phyloP scores from a whole-genome alignment of 495 filamentous ascomycete genomes.

The Jackrogersella minutella region DNA sequence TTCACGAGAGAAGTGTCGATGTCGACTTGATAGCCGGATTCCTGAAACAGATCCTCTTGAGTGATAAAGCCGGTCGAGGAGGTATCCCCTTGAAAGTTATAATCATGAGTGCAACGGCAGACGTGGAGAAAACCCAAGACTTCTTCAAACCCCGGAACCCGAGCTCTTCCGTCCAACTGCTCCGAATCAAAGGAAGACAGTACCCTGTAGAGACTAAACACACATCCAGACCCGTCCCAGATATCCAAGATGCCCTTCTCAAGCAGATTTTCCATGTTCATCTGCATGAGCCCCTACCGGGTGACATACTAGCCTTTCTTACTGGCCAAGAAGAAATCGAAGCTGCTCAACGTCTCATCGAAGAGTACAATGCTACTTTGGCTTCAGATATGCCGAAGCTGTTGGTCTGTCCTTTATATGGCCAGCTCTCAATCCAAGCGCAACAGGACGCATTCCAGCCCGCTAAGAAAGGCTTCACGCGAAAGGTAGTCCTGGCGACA shows the following conservation, averaged over 20 bases:
- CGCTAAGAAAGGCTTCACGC: slow-evolving; percentile 71
- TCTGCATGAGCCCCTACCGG: slow-evolving; percentile 83
- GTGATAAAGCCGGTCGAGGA: slow-evolving; percentile 66
- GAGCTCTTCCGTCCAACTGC: slow-evolving; percentile 53
- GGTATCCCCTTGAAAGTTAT: slow-evolving; percentile 84
- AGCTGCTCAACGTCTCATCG: slow-evolving; percentile 76
- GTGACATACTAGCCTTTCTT: slow-evolving; percentile 92
- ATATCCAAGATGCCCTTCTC: slow-evolving; percentile 83
- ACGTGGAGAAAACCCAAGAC: slow-evolving; percentile 75
- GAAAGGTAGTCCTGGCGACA: slow-evolving; percentile 91
- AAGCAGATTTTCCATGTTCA: slow-evolving; percentile 91
- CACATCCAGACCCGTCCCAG: slow-evolving; percentile 75
- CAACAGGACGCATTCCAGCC: slow-evolving; percentile 88
- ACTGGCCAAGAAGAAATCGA: slow-evolving; percentile 96
- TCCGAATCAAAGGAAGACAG: slow-evolving; percentile 87
- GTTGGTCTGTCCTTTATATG: slow-evolving; percentile 57
- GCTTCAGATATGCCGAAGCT: slow-evolving; percentile 77
- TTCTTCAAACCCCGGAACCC: slow-evolving; percentile 68
- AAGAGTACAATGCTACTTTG: slow-evolving; percentile 77
- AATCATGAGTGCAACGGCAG: slow-evolving; percentile 96
- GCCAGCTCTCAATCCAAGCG: slow-evolving; percentile 66
- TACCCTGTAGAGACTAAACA: slow-evolving; percentile 85
- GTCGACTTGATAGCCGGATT: slow-evolving; percentile 92
- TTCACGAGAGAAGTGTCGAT: slow-evolving; percentile 96
- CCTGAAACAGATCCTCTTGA: slow-evolving; percentile 73